phyloP scores from a whole-genome alignment of 768 basidiomycete species.

The Termitomyces sp. region DNA sequence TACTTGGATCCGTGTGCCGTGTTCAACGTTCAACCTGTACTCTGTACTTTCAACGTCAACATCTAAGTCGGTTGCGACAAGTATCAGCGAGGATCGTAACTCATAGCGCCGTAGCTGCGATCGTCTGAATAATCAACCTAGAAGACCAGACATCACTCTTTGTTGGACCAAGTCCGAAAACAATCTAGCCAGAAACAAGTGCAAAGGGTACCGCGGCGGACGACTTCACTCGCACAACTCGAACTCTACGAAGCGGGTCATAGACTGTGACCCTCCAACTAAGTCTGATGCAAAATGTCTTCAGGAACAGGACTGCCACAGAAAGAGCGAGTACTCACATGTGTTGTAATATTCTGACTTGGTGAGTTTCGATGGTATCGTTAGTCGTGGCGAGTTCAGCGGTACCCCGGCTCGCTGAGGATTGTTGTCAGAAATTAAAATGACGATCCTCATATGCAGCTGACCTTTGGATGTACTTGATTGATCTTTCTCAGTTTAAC shows the following conservation, averaged over 20 bases:
- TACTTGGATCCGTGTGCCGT: no score
- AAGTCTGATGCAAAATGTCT: conserved; percentile 8
- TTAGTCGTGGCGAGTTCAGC: conserved; percentile 16
- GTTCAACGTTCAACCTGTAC: no score
- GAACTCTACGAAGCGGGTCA: conserved; percentile 21
- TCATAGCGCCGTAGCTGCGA: not conserved
- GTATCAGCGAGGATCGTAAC: not conserved
- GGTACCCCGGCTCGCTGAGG: conserved; percentile 24
- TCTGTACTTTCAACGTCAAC: no score
- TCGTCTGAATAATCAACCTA: not conserved
- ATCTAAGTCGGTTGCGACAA: no score
- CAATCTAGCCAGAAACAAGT: not conserved
- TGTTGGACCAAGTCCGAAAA: not conserved
- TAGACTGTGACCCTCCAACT: conserved; percentile 19
- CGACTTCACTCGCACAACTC: conserved; percentile 5
- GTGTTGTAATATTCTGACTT: conserved; percentile 24
- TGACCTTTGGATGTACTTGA: conserved; percentile 24
- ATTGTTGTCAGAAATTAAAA: not conserved
- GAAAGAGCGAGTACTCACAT: conserved; percentile 17
- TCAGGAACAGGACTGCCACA: not conserved
- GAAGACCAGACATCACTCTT: not conserved
- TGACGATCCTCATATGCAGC: not conserved
- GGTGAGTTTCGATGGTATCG: conserved; percentile 20
- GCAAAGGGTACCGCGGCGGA: not conserved
- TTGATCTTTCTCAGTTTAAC: conserved; percentile 18